Evolutionary conservation across 176 grass and related monocot genomes (phyloP), one percentile per base, ranked within the genome.

Genomic region (Rhynchospora tenuis): DNA sequence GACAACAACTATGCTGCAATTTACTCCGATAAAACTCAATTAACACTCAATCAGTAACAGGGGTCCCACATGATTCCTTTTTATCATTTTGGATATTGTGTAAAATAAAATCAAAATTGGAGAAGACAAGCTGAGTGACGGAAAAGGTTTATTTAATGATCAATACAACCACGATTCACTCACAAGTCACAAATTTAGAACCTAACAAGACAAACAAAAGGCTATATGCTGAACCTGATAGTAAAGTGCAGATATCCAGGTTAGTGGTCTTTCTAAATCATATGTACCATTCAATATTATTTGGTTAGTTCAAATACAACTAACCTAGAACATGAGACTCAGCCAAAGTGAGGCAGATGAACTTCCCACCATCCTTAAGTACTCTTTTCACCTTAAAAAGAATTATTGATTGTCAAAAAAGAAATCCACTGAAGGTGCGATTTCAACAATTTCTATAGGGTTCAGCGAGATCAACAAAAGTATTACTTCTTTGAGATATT

Each of bases 291-390:
- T 54, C 8, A 11, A 56, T 59, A 79, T 28, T 7, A 84, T 64
- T 2, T 74, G 22, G 68, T 69, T 55, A 54, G 45, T 63, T 83
- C 45, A 46, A 51, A 56, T 20, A 27, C 81, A 51, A 66, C 74
- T 77, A 69, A 95, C 95, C 89, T 95, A 95, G 88, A 80, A 98
- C 95, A 91, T 98, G 92, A 77, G 95, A 98, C 87, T 98, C 95
- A 56, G 92, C 90, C 73, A 95, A 90, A 60, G 92, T 98, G 27
- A 98, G 89, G 88, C 95, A 98, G 19, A 78, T 88, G 85, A 91
- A 98, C 60, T 93, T 95, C 28, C 91, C 95, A 81, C 89, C 88
- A 63, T 81, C 89, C 75, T 93, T 98, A 66, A 94, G 85, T 89
- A 98, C 86, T 43, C 95, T 98, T 83, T 98, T 95, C 42, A 84